Evolutionary conservation across 306 rosid genomes (phyloP), one percentile per base, ranked within the genome.

Genomic region (Ceratonia siliqua): DNA sequence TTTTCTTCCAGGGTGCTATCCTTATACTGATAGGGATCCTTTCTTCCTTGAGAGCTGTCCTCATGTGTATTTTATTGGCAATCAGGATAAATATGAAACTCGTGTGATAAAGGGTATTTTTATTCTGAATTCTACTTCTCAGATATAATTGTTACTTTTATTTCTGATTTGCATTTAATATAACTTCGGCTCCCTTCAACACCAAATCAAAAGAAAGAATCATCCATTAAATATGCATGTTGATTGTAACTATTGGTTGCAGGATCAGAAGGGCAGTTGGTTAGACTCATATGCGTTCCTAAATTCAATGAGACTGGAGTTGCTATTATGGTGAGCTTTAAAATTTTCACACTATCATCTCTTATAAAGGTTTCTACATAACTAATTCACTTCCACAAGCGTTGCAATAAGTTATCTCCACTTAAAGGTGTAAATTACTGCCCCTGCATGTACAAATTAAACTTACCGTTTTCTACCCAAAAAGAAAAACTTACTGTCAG

Each of bases 191-290:
- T 72, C n/a, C 71, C 18, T 41, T 48, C 10, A 56, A 39, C 38
- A 28, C 69, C 18, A 5, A 62, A 14, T 39, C 17, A 17, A 3
- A 62, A 50, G 22, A 15, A 25, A 27, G 21, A 15, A 50, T 27
- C 24, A 12, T 42, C 15, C 24, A 22, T 75, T 70, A 68, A 22
- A 46, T 64, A 66, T 73, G 46, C 53, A 17, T 30, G 33, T 58
- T 67, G 48, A 64, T 45, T 46, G 12, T 8, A 78, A 58, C 27
- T 72, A 74, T 21, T 8, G 45, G 74, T 67, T 81, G 75, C 89
- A 94, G 99, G 99, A 75, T 55, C 89, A 49, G 99, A 90, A 68
- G 96, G 97, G 85, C 96, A 88, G 83, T 76, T 77, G 82, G 96
- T 90, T 76, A 88, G 97, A 88, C 93, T 94, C 80, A 75, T 94